Conservation (phyloP, 139 green algal genomes). For the Gonium pectorale region DNA sequence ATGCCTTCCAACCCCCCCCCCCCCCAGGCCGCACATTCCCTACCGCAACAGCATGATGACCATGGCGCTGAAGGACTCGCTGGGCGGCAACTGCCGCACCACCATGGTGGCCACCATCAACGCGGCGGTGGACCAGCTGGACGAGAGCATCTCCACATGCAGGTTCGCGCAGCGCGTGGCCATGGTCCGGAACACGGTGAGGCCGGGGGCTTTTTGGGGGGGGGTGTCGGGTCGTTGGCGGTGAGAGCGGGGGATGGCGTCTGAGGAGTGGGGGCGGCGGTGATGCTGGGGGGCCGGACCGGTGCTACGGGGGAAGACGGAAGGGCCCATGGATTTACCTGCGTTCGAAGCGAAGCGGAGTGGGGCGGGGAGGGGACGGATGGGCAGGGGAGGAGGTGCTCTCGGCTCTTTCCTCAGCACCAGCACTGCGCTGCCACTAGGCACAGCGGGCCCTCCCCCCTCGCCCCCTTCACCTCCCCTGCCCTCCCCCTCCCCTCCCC, state of each 20-base stretch:
- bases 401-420: too few species aligned
- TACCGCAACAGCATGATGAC: slow-evolving; percentile 95
- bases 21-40: slow-evolving; percentile 78
- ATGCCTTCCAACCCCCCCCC: too few species aligned
- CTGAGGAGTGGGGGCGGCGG: too few species aligned
- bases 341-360: too few species aligned
- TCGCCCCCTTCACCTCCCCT: not conserved
- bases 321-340: too few species aligned
- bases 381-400: too few species aligned
- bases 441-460: not conserved
- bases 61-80: slow-evolving; percentile 72
- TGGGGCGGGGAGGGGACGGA: too few species aligned
- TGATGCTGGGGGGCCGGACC: too few species aligned
- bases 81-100: slow-evolving; percentile 92
- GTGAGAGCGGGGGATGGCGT: too few species aligned
- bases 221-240: too few species aligned
- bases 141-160: slow-evolving; percentile 94
- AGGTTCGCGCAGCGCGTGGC: slow-evolving; percentile 93
- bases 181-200: slow-evolving; percentile 85
- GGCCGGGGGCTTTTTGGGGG: too few species aligned
- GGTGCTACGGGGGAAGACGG: too few species aligned
- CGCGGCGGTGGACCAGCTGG: slow-evolving; percentile 63
- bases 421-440: not conserved
- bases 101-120: slow-evolving; percentile 85
- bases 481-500: not conserved